Base-by-base conservation (phyloP, 2,329 filamentous ascomycete genomes). In the Drechmeria coniospora region DNA sequence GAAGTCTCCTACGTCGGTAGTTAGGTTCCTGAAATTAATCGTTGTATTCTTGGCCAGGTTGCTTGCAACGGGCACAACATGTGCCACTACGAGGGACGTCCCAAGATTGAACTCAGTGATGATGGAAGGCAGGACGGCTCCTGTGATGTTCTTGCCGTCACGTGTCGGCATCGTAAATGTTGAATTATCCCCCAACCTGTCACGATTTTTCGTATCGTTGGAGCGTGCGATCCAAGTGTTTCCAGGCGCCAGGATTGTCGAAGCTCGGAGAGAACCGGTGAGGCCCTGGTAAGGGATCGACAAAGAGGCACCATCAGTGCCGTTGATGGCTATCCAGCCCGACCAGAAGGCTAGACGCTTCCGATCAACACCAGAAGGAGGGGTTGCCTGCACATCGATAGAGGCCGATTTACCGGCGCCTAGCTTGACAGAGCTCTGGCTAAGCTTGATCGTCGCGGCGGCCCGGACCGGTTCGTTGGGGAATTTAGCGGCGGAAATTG, bases 81-180 rank as follows among this genome's bases (percentile, higher is more conserved):
- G 57, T 32, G 53, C 50, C 25, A 53, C 56, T 6, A 68, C 29
- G 7, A 52, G 45, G 3, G 53, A 43, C 2, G 57, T 59, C 18
- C 65, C 65, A 12, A 68, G 55, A 12, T 54, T 50, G 4, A 67
- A 36, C 23, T 50, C 44, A 30, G 56, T 37, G 1, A 55, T 53
- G 3, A 64, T 38, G 5, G 48, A 41, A 11, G 63, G 62, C 10
- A 59, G 42, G 14, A 40, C 39, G 8, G 44, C n/a, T n/a, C n/a
- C 41, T 15, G 43, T 33, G 4, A 42, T 42, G 12, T 45, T 44
- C 27, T 45, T 37, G 25, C 44, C 47, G 22, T 59, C 61, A 0
- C 50, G 50, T 8, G 47, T 47, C 3, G 61, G 61, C 4, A 66
- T 47, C 1, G 41, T 36, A 32, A 61, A 65, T 1, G 51, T 55